Percentiles rank a stretch among this genome's conserved stretches.
These are phyloP conservation scores for Zostera marina DNA, from an alignment of 116 monocot species.

Conservation along the genomic window DNA sequence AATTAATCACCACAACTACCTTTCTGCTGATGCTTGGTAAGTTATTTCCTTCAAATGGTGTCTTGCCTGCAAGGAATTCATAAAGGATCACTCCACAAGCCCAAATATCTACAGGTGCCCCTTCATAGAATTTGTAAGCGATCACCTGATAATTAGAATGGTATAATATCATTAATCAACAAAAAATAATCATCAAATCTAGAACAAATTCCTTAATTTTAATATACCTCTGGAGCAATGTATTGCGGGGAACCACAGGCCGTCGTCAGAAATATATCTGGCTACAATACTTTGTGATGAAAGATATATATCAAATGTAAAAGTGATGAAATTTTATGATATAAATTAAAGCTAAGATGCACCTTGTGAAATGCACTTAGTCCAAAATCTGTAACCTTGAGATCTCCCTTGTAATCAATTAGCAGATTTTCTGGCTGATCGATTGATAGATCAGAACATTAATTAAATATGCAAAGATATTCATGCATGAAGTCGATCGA, in stretches of 20 bases:
- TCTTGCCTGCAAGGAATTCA: conserved; percentile 44
- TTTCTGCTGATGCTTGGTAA: conserved; percentile 38
- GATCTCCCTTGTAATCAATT: conserved; percentile 37
- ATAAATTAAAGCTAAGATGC: too few species aligned
- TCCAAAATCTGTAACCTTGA: conserved; percentile 72
- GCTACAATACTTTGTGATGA: conserved; percentile 9
- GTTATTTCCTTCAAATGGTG: conserved; percentile 47
- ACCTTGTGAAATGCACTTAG: conserved; percentile 30
- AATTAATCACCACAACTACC: conserved; percentile 24
- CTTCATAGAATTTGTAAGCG: conserved; percentile 37
- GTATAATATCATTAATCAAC: not conserved
- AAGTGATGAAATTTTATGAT: too few species aligned
- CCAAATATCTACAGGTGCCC: conserved; percentile 49
- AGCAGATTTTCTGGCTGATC: conserved; percentile 59
- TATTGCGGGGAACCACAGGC: conserved; percentile 67
- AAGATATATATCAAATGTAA: not conserved
- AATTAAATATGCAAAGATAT: not conserved
- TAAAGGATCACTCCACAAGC: conserved; percentile 70
- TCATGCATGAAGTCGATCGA: not conserved
- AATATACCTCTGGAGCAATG: conserved; percentile 74
- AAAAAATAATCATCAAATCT: not conserved
- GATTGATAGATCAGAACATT: not conserved
- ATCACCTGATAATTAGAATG: conserved; percentile 30
- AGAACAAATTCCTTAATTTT: too few species aligned
- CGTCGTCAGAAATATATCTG: conserved; percentile 32